Conservation (phyloP, 169 alveolate species). For the Prorocentrum cordatum region DNA sequence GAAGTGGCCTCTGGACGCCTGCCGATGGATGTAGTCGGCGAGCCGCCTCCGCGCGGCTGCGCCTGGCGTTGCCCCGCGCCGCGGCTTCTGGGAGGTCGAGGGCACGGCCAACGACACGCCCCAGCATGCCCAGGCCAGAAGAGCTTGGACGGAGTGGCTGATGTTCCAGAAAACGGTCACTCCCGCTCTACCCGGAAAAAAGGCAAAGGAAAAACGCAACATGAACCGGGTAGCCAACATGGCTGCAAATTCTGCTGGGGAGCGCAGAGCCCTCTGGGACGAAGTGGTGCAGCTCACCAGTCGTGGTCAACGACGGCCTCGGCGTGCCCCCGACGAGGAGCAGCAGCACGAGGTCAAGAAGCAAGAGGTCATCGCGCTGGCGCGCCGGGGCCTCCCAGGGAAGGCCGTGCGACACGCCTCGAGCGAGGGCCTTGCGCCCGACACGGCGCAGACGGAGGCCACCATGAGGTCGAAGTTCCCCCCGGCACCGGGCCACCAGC, state of each 20-base stretch:
- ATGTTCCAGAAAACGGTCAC: neutral
- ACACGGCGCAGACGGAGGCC: neutral
- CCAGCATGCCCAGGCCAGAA: neutral
- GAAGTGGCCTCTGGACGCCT: too few relatives aligned
- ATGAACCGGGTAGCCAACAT: neutral
- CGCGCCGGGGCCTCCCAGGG: constrained; percentile 12
- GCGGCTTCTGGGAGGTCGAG: too few relatives aligned
- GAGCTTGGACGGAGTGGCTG: neutral
- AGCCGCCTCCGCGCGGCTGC: too few relatives aligned
- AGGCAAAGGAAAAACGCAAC: neutral
- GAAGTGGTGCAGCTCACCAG: too few relatives aligned
- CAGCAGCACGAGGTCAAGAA: neutral
- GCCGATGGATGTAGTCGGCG: too few relatives aligned
- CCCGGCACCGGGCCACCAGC: neutral
- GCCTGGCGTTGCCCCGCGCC: too few relatives aligned
- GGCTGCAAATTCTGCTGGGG: neutral
- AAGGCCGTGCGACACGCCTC: constrained; percentile 2
- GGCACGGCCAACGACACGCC: too few relatives aligned
- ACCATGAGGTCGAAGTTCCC: neutral
- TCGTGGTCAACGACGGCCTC: neutral
- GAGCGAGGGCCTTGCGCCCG: neutral
- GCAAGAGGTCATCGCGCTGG: neutral
- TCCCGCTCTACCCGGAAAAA: neutral
- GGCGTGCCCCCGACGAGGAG: neutral
- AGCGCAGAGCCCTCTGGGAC: neutral